phyloP scores from a whole-genome alignment of 257 asterid species.

The Parsonsia alboflavescens region DNA sequence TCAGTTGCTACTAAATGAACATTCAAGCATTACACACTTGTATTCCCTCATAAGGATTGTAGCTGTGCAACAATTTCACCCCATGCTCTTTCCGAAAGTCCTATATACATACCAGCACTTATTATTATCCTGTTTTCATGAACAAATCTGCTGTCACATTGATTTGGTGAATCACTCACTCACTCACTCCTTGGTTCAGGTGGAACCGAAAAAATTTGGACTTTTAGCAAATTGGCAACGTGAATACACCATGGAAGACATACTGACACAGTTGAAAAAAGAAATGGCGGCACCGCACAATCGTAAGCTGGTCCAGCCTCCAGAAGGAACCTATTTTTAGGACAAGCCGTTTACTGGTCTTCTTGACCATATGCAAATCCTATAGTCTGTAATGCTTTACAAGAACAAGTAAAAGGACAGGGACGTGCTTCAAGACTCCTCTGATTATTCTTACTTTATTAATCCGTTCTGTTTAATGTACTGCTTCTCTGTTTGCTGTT shows the following conservation, averaged over 20 bases:
- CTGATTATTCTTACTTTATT: slow-evolving; percentile 13
- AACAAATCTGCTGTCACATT: background rate
- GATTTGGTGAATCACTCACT: slow-evolving; percentile 3
- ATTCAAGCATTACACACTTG: background rate
- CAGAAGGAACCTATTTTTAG: slow-evolving; percentile 86
- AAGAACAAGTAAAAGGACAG: slow-evolving; percentile 16
- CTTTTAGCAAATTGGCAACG: slow-evolving; percentile 76
- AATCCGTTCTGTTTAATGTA: slow-evolving; percentile 4
- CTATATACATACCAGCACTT: background rate
- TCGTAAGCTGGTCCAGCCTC: slow-evolving; percentile 77
- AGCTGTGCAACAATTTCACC: background rate
- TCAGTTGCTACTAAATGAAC: background rate
- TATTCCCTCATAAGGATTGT: background rate
- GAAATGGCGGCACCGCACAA: slow-evolving; percentile 64
- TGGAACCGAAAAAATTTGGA: slow-evolving; percentile 67
- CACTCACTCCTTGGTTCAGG: slow-evolving; percentile 31
- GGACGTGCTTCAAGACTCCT: slow-evolving; percentile 19
- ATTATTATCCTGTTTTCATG: background rate
- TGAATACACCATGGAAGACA: slow-evolving; percentile 71
- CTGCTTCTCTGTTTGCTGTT: slow-evolving; percentile 13
- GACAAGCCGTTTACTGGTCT: slow-evolving; percentile 20
- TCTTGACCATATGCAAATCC: slow-evolving; percentile 13
- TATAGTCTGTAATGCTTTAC: slow-evolving; percentile 18
- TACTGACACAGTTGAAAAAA: slow-evolving; percentile 55
- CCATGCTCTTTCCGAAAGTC: background rate